Conservation (phyloP, 2,329 filamentous ascomycete species). For the Stagonosporopsis tanaceti region DNA sequence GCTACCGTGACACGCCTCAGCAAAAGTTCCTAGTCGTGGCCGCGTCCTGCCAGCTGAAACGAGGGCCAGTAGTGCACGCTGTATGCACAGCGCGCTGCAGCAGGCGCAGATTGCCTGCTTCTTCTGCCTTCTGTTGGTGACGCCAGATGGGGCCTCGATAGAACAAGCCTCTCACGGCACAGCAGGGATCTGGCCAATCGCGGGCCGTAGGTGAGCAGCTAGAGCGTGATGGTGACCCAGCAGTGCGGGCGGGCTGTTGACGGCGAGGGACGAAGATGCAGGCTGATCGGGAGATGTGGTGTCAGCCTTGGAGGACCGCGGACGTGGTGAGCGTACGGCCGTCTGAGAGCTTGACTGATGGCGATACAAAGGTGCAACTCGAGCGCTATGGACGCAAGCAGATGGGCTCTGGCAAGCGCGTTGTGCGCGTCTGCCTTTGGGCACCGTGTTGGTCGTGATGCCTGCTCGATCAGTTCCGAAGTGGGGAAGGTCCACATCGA, state of each 20-base stretch:
- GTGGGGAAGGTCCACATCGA: conserved; percentile 12
- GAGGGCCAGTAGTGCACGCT: conserved; percentile 40
- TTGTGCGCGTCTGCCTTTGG: not conserved
- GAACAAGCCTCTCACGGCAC: conserved; percentile 41
- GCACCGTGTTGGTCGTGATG: conserved; percentile 21
- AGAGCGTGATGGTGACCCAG: conserved; percentile 34
- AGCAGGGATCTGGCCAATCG: conserved; percentile 38
- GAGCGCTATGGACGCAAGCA: not conserved
- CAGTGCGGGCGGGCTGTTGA: conserved; percentile 28
- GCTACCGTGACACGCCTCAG: conserved; percentile 34
- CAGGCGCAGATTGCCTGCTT: conserved; percentile 40
- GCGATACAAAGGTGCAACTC: not conserved
- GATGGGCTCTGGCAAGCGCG: not conserved
- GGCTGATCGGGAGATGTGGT: conserved; percentile 17
- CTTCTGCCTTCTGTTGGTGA: conserved; percentile 45
- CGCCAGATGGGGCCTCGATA: conserved; percentile 39
- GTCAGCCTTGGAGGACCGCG: conserved; percentile 12
- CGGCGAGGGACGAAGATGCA: conserved; percentile 21
- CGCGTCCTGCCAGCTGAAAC: conserved; percentile 37
- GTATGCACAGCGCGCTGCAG: conserved; percentile 39
- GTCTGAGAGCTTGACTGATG: not conserved
- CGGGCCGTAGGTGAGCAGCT: conserved; percentile 30
- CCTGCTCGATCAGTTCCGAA: conserved; percentile 16
- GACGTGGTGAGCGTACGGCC: not conserved
- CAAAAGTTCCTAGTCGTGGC: conserved; percentile 34